A percentile compares a stretch with the other conserved stretches of the same genome.
Conservation (phyloP, 768 basidiomycete genomes). For the Podaxis sp. region DNA sequence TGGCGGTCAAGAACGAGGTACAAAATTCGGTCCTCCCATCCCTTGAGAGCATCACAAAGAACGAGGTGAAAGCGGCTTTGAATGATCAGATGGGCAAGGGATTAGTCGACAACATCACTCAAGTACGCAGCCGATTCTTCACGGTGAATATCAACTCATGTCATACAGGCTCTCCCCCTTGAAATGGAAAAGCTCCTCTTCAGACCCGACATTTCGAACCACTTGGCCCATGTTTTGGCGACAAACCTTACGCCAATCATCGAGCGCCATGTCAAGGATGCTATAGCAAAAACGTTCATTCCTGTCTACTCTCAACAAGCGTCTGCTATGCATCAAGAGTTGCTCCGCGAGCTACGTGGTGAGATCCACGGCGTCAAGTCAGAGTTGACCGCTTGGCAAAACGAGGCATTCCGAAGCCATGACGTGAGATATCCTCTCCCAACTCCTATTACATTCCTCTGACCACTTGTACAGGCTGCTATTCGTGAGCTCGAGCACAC, state of each 20-base stretch:
- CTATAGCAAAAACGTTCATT: conserved; percentile 68
- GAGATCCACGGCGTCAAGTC: conserved; percentile 79
- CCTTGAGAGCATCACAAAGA: conserved; percentile 78
- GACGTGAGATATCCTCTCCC: conserved; percentile 50
- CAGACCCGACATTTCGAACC: conserved; percentile 72
- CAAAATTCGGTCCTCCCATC: conserved; percentile 82
- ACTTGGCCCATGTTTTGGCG: conserved; percentile 74
- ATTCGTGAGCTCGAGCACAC: conserved; percentile 82
- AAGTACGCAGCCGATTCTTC: conserved; percentile 44
- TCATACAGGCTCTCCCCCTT: conserved; percentile 60
- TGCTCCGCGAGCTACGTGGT: conserved; percentile 68
- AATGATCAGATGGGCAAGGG: conserved; percentile 77
- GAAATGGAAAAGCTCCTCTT: conserved; percentile 80
- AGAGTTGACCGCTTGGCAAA: conserved; percentile 81
- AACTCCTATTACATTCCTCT: neutral
- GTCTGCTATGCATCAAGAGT: conserved; percentile 76
- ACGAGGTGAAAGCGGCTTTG: conserved; percentile 74
- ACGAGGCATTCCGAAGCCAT: conserved; percentile 70
- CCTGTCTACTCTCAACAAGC: conserved; percentile 76
- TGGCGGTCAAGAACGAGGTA: conserved; percentile 84
- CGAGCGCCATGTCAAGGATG: conserved; percentile 80
- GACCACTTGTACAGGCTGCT: conserved; percentile 43
- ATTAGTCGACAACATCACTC: conserved; percentile 68
- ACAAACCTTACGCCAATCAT: conserved; percentile 72
- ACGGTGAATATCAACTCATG: conserved; percentile 14